These are phyloP conservation scores for Heterobasidion occidentale DNA, from an alignment of 1,284 basidiomycete genomes.

Conservation along the genomic window DNA sequence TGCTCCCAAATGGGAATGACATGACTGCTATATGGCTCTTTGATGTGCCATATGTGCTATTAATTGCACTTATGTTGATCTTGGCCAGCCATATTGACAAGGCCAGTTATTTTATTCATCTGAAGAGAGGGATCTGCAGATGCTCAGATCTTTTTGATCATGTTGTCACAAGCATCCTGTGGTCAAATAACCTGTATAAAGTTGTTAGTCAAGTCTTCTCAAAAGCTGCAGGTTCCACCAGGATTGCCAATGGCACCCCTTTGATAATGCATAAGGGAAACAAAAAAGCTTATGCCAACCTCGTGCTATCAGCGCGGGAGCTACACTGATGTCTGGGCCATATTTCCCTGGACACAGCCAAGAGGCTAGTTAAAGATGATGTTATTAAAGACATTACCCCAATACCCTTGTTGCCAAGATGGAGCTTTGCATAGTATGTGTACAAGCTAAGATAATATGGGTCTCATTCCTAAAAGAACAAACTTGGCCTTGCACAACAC, in stretches of 20 bases:
- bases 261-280: slow-evolving; percentile 4
- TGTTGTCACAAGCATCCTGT: slow-evolving; percentile 17
- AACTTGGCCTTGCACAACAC: slow-evolving; percentile 16
- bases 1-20: not conserved
- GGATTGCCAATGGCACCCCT: not conserved
- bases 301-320: too few species aligned
- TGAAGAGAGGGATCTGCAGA: slow-evolving; percentile 15
- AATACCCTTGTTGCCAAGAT: slow-evolving; percentile 10
- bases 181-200: slow-evolving; percentile 20
- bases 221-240: too few species aligned
- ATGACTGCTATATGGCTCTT: not conserved
- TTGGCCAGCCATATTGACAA: slow-evolving; percentile 20
- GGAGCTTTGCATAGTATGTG: slow-evolving; percentile 26
- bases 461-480: slow-evolving; percentile 22
- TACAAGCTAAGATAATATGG: slow-evolving; percentile 23
- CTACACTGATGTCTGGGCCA: too few species aligned
- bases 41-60: slow-evolving; percentile 23
- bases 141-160: slow-evolving; percentile 12
- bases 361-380: too few species aligned
- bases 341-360: too few species aligned
- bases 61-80: slow-evolving; percentile 25
- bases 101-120: slow-evolving; percentile 14
- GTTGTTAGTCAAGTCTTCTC: slow-evolving; percentile 3
- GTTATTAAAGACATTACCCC: slow-evolving; percentile 20
- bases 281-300: slow-evolving; percentile 9